Evolutionary conservation across 169 alveolate species (phyloP), one percentile per base, ranked within the genome.

Genomic region (Plasmodium inui): DNA sequence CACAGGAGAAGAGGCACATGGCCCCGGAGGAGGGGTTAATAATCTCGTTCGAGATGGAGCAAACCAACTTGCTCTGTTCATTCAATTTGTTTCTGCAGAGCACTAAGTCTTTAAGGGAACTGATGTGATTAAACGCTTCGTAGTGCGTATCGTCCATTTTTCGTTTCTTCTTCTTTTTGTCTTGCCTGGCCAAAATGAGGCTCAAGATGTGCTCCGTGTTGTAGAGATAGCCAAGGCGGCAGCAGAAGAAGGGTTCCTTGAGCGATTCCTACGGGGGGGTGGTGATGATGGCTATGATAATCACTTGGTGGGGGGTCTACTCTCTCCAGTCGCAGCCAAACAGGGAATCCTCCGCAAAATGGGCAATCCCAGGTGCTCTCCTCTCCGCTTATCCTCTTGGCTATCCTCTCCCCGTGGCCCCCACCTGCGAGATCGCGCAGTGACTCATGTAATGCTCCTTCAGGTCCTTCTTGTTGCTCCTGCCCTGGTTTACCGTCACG

Each of bases 11-110:
- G 14, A 89, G 22, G 17, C 94, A 89, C 22, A 89, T 50, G 9
- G 82, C 94, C 41, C 94, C 94, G 5, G 83, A 53, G 9, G 94
- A 61, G 19, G 94, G 46, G 82, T 79, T 89, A n/a, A 89, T 89
- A 19, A 89, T 89, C 71, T 89, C 94, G 30, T 89, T 89, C 19
- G 94, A 89, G 70, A 89, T 79, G 50, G 81, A 57, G 53, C 94
- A 89, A 1, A 89, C 72, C 53, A 89, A 61, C 81, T 89, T 89
- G 10, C 37, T 67, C 30, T 89, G 90, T 67, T 80, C 90, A 34
- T 89, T 89, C 70, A 89, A 79, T 79, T 89, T 89, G 71, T 79
- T 89, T 78, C 50, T 89, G 37, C 94, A 89, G 30, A 78, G 83
- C 32, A 89, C 90, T 19, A 89, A 41, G 71, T 89, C 94, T 19